Conservation (phyloP, 129 eudicot species). For the carrot (Daucus carota) region DH1_v3.0 NC_030383.2:11740001-11740500, state of each 20-base stretch:
- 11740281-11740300: background rate
- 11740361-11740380: background rate
- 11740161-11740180: background rate
- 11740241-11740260: too few species aligned
- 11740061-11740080: constrained; percentile 6
- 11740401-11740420: background rate
- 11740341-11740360: background rate
- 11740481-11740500: too few species aligned
- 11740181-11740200: background rate
- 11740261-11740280: background rate
- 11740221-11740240: background rate
- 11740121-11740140: background rate
- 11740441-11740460: too few species aligned
- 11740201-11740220: background rate
- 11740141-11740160: background rate
- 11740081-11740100: background rate
- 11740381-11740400: background rate
- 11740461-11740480: too few species aligned
- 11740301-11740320: background rate
- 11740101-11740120: background rate
- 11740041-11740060: constrained; percentile 29
- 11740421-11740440: too few species aligned
- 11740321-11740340: background rate
- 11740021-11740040: constrained; percentile 52
- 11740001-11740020: constrained; percentile 54